Evolutionary conservation across 305 asterid species (phyloP).

Genomic region (Fraxinus angustifolia): DNA sequence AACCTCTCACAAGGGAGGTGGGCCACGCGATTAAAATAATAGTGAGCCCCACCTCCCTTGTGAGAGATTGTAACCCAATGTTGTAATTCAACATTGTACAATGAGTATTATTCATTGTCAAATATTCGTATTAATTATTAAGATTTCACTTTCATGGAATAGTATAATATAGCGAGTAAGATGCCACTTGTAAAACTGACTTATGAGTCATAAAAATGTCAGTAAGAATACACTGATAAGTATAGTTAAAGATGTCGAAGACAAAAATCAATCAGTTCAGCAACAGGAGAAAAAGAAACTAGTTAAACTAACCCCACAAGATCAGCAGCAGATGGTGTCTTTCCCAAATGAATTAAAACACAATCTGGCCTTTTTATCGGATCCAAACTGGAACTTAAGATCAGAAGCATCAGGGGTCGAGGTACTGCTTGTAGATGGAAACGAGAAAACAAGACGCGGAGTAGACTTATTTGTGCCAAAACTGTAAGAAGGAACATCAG

Average conservation of each 20-base stretch:
- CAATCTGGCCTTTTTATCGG: slow-evolving; percentile 50
- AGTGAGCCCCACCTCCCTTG: too few species aligned
- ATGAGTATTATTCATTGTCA: not conserved
- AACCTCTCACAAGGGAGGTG: too few species aligned
- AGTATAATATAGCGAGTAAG: not conserved
- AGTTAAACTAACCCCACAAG: not conserved
- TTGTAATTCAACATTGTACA: too few species aligned
- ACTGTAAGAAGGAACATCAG: slow-evolving; percentile 51
- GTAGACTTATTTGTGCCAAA: slow-evolving; percentile 53
- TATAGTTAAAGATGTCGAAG: not conserved
- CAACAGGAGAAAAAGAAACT: not conserved
- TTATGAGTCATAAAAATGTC: not conserved
- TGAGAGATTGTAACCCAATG: too few species aligned
- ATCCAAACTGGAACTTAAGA: slow-evolving; percentile 66
- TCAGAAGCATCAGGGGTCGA: slow-evolving; percentile 44
- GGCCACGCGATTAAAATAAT: too few species aligned
- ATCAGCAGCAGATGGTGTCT: slow-evolving; percentile 53
- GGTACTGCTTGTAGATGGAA: slow-evolving; percentile 61
- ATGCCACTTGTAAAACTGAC: not conserved
- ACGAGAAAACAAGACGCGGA: slow-evolving; percentile 56
- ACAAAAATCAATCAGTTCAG: not conserved
- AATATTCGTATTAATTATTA: not conserved
- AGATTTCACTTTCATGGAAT: not conserved
- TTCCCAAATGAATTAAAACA: slow-evolving; percentile 59
- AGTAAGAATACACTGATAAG: not conserved